phyloP scores from a whole-genome alignment of 805 yeast genomes.

The Saccharomycopsis schoenii region DNA sequence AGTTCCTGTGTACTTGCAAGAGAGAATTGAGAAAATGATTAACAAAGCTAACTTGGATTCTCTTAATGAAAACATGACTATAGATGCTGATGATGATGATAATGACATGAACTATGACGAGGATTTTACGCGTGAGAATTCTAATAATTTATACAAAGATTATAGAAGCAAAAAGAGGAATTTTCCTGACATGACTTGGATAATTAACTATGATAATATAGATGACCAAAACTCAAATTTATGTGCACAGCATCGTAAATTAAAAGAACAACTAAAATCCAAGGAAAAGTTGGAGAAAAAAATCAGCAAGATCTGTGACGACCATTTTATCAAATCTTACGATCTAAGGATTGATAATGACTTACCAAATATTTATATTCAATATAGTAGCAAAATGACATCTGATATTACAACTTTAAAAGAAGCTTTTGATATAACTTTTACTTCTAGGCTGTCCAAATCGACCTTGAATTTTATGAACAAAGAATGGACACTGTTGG shows the following conservation, averaged over 20 bases:
- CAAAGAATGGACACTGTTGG: slow-evolving; percentile 45
- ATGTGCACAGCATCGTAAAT: slow-evolving; percentile 26
- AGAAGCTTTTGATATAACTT: slow-evolving; percentile 20
- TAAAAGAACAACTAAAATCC: slow-evolving; percentile 23
- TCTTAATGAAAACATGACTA: slow-evolving; percentile 3
- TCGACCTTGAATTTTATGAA: slow-evolving; percentile 34
- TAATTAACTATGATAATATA: slow-evolving; percentile 29
- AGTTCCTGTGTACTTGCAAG: slow-evolving; percentile 33
- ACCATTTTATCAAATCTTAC: slow-evolving; percentile 5
- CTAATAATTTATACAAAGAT: not conserved
- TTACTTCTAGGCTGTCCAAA: slow-evolving; percentile 20
- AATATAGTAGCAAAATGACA: slow-evolving; percentile 9
- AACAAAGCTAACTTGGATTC: slow-evolving; percentile 29
- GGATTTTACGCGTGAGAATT: slow-evolving; percentile 5
- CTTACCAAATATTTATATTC: slow-evolving; percentile 16
- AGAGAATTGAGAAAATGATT: slow-evolving; percentile 32
- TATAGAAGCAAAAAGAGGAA: slow-evolving; percentile 4
- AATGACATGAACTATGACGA: slow-evolving; percentile 15
- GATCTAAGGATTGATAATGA: slow-evolving; percentile 18
- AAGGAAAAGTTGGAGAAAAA: slow-evolving; percentile 21
- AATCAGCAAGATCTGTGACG: slow-evolving; percentile 1
- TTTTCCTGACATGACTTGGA: slow-evolving; percentile 23
- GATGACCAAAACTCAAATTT: slow-evolving; percentile 21
- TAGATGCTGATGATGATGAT: slow-evolving; percentile 19
- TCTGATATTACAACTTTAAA: not conserved